Evolutionary conservation across 176 grass and related monocot species (phyloP).

Genomic region (Avena insularis): DNA sequence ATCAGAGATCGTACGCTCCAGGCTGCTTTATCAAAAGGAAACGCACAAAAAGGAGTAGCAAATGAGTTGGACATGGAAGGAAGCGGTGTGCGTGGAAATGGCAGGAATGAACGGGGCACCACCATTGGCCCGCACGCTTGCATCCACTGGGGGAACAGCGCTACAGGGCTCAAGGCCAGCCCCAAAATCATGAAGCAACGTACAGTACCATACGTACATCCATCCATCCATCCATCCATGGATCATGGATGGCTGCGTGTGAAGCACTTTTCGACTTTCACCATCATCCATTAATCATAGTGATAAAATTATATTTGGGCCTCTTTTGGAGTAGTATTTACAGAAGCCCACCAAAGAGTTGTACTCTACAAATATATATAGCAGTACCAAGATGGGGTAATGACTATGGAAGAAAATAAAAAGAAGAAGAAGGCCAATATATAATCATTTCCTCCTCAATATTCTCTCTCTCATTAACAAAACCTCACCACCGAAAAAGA

Average conservation of each 20-base stretch:
- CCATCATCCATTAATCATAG: neutral
- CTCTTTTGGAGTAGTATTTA: slow-evolving; percentile 2
- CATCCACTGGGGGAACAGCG: slow-evolving; percentile 60
- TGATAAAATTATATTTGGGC: neutral
- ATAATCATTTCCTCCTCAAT: slow-evolving; percentile 18
- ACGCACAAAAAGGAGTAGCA: slow-evolving; percentile 23
- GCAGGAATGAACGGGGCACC: slow-evolving; percentile 20
- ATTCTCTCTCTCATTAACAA: slow-evolving; percentile 13
- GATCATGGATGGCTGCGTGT: slow-evolving; percentile 25
- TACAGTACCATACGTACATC: slow-evolving; percentile 25
- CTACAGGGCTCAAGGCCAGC: slow-evolving; percentile 31
- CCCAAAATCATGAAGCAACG: neutral
- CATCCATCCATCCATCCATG: neutral
- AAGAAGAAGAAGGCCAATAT: slow-evolving; percentile 22
- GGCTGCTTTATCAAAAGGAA: slow-evolving; percentile 44
- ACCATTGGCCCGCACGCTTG: slow-evolving; percentile 30
- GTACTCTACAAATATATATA: neutral
- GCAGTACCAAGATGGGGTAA: neutral
- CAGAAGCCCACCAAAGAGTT: neutral
- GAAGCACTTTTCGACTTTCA: slow-evolving; percentile 23
- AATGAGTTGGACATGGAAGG: slow-evolving; percentile 32
- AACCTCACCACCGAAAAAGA: slow-evolving; percentile 23
- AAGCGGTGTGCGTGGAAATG: slow-evolving; percentile 24
- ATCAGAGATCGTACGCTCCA: slow-evolving; percentile 25
- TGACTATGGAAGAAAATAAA: neutral